phyloP scores from a whole-genome alignment of 108 stramenopile species.

The Phaeodactylum tricornutum region DNA sequence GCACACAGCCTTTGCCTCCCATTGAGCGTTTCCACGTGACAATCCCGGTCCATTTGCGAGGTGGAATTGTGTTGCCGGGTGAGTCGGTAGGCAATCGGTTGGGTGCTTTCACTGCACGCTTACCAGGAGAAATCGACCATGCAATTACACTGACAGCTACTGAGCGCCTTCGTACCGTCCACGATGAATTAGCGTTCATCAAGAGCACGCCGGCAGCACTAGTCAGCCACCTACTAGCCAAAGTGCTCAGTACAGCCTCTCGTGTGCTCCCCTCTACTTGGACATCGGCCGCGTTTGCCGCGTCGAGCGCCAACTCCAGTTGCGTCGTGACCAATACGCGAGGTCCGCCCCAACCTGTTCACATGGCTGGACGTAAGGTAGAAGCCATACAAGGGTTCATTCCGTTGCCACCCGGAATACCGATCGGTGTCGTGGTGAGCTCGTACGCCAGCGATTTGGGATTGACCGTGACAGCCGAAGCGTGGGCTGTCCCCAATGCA shows the following conservation, averaged over 20 bases:
- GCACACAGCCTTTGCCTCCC: neutral
- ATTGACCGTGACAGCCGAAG: constrained; percentile 64
- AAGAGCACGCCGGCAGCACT: constrained; percentile 64
- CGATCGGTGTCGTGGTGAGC: constrained; percentile 63
- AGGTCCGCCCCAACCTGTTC: constrained; percentile 45
- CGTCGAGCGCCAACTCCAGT: constrained; percentile 56
- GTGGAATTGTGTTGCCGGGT: constrained; percentile 62
- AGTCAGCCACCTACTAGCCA: constrained; percentile 43
- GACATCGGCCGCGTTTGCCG: constrained; percentile 34
- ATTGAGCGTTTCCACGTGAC: neutral
- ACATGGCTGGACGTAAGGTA: constrained; percentile 54
- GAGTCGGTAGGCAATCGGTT: constrained; percentile 75
- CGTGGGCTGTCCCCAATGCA: constrained; percentile 77
- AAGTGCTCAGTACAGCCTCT: constrained; percentile 8
- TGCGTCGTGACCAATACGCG: constrained; percentile 68
- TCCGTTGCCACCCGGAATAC: constrained; percentile 76
- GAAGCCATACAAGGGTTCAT: constrained; percentile 65
- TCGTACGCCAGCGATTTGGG: constrained; percentile 49
- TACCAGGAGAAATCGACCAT: constrained; percentile 48
- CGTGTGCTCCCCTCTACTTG: constrained; percentile 21
- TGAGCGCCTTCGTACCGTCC: constrained; percentile 51
- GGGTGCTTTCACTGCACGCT: constrained; percentile 63
- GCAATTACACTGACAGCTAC: constrained; percentile 9
- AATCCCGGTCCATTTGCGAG: constrained; percentile 72
- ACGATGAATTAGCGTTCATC: constrained; percentile 26